A percentile compares a stretch with the other conserved stretches of the same genome.
These are phyloP conservation scores for Glomus cerebriforme DNA, from an alignment of 192 early-diverging fungal species.

Conservation along the genomic window DNA sequence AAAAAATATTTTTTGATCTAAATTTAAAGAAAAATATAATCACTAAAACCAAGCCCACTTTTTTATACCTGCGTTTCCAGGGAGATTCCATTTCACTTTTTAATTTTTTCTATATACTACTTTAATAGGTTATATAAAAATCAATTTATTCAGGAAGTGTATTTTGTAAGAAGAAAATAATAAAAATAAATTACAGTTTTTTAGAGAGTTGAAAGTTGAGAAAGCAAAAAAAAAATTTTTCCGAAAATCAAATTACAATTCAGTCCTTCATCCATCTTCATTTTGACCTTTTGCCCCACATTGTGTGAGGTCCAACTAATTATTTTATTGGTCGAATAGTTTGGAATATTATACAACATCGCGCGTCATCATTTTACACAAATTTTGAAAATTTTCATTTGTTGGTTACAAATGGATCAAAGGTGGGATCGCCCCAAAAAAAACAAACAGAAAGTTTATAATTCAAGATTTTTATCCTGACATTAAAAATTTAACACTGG, in stretches of 20 bases:
- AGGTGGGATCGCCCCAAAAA: too few relatives aligned
- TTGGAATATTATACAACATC: background rate
- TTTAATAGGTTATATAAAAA: background rate
- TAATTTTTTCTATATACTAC: background rate
- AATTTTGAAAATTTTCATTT: background rate
- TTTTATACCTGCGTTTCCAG: constrained; percentile 7
- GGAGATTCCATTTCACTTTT: constrained; percentile 3
- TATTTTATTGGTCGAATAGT: background rate
- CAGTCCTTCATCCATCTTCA: background rate
- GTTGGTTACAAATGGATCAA: too few relatives aligned
- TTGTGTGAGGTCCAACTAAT: background rate
- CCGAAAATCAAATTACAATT: constrained; percentile 5
- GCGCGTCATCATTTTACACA: background rate
- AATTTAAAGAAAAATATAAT: background rate
- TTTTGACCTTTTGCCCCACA: background rate
- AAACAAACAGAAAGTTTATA: too few relatives aligned
- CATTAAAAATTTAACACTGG: too few relatives aligned
- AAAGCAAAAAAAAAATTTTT: background rate
- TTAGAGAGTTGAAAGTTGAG: background rate
- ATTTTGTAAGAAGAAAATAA: background rate
- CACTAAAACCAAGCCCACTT: background rate
- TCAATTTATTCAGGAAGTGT: background rate
- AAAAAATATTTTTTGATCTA: background rate
- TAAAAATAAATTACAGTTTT: constrained; percentile 9
- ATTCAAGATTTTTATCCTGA: too few relatives aligned